Evolutionary conservation across 148 eudicot genomes (phyloP), one percentile per base, ranked within the genome.

Genomic region (Heliamphora exappendiculata): DNA sequence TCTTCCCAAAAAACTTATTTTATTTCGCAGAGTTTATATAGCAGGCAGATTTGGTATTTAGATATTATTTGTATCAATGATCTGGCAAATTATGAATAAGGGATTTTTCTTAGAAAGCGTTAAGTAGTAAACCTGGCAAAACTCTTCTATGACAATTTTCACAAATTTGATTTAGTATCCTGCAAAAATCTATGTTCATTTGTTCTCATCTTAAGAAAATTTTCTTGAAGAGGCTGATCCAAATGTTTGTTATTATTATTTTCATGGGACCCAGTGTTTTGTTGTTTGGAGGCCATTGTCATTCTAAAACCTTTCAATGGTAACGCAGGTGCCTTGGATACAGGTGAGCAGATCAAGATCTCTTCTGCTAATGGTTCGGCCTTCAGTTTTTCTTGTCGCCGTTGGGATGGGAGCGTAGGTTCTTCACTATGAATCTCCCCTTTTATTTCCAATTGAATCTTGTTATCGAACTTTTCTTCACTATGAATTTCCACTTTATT

Each of bases 271-370:
- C 24, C 5, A 36, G 47, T 39, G 70, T 67, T 67, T 67, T 70
- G n/a, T 17, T 76, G 54, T 57, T 50, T 49, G 49, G 55, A 10
- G 24, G 12, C 26, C 22, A 5, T 22, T 71, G 12, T 36, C 22
- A 5, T 22, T 71, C 7, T 55, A 31, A 76, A 6, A 42, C 19
- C 2, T 69, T 47, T 47, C 6, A 36, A 49, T 66, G 44, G 24
- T 79, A 28, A 36, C 54, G 76, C 85, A 94, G 98, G 93, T 87
- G 29, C 98, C 97, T 20, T 92, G 93, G 93, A 92, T 95, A 80
- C 98, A 95, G 87, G 92, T 95, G 73, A 95, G 98, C 86, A 90
- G 85, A 89, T 92, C 98, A 51, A 89, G 97, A 75, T 85, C 98
- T 0, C 82, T 95, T 83, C 92, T 95, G 39, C 77, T 92, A 83